These are phyloP conservation scores for Microthlaspi erraticum DNA, from an alignment of 345 rosid genomes.

Conservation along the genomic window DNA sequence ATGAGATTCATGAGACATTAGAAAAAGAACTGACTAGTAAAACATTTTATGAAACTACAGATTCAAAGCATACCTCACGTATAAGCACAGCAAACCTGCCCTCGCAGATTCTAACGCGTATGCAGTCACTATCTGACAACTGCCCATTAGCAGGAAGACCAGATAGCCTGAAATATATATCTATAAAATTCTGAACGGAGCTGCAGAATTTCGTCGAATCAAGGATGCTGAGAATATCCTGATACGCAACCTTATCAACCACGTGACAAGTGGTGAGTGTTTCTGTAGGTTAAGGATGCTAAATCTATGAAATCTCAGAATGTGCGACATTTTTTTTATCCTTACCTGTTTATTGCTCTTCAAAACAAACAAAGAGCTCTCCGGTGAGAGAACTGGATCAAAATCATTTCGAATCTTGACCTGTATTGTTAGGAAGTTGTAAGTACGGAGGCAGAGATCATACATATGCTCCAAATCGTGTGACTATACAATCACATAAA, in stretches of 20 bases:
- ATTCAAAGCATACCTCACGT: conserved; percentile 73
- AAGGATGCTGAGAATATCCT: conserved; percentile 87
- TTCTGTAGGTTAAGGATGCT: conserved; percentile 11
- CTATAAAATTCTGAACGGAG: conserved; percentile 92
- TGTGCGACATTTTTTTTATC: neutral
- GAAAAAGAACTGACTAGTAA: conserved; percentile 10
- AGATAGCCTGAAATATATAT: conserved; percentile 86
- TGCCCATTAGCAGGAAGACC: conserved; percentile 84
- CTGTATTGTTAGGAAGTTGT: conserved; percentile 51
- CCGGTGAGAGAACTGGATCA: conserved; percentile 99
- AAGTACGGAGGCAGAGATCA: conserved; percentile 25
- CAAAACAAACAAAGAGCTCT: conserved; percentile 95
- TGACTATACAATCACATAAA: neutral
- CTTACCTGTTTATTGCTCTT: conserved; percentile 95
- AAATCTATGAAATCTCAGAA: conserved; percentile 4
- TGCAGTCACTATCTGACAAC: conserved; percentile 91
- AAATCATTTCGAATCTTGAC: conserved; percentile 99
- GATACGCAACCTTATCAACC: conserved; percentile 73
- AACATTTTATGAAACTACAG: conserved; percentile 21
- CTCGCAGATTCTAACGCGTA: conserved; percentile 96
- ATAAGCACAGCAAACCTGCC: conserved; percentile 98
- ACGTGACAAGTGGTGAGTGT: conserved; percentile 27
- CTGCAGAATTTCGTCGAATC: conserved; percentile 82
- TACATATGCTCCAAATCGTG: neutral
- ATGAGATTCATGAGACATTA: conserved; percentile 16